These are phyloP conservation scores for Scheffersomyces quercinus DNA, from an alignment of 1,139 yeast species.

Conservation along the genomic window DNA sequence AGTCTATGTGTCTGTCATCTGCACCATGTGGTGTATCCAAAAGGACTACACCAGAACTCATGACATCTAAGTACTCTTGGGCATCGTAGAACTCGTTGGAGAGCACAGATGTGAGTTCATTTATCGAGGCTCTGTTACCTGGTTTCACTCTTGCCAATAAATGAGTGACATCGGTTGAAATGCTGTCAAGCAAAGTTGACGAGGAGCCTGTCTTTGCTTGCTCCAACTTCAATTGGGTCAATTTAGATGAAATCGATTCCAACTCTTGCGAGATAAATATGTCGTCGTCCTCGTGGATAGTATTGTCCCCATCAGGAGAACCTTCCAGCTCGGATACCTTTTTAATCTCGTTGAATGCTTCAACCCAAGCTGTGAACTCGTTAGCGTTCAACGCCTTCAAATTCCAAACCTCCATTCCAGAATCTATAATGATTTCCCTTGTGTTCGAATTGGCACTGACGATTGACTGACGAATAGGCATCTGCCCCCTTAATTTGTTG, in stretches of 20 bases:
- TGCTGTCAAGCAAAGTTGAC: conserved; percentile 11
- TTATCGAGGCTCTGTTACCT: conserved; percentile 6
- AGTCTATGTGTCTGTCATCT: neutral
- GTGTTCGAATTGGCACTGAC: conserved; percentile 74
- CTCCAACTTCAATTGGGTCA: conserved; percentile 21
- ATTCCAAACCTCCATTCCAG: conserved; percentile 96
- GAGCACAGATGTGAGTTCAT: conserved; percentile 32
- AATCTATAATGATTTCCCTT: conserved; percentile 77
- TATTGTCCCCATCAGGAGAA: conserved; percentile 6
- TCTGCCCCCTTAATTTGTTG: conserved; percentile 81
- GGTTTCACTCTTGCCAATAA: conserved; percentile 16
- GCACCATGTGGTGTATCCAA: conserved; percentile 17
- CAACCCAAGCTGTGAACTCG: conserved; percentile 82
- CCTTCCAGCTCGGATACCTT: conserved; percentile 15
- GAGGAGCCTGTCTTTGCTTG: conserved; percentile 10
- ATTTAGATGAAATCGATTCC: conserved; percentile 21
- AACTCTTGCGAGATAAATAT: conserved; percentile 12
- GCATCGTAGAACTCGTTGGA: conserved; percentile 66
- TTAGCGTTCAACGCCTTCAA: conserved; percentile 64
- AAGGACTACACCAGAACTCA: conserved; percentile 37
- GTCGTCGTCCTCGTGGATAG: conserved; percentile 12
- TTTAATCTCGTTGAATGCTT: conserved; percentile 63
- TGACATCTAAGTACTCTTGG: conserved; percentile 50
- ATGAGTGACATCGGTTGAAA: conserved; percentile 19
- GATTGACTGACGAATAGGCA: conserved; percentile 81